Evolutionary conservation across 2,329 filamentous ascomycete genomes (phyloP).

Genomic region (Metarhizium anisopliae): DNA sequence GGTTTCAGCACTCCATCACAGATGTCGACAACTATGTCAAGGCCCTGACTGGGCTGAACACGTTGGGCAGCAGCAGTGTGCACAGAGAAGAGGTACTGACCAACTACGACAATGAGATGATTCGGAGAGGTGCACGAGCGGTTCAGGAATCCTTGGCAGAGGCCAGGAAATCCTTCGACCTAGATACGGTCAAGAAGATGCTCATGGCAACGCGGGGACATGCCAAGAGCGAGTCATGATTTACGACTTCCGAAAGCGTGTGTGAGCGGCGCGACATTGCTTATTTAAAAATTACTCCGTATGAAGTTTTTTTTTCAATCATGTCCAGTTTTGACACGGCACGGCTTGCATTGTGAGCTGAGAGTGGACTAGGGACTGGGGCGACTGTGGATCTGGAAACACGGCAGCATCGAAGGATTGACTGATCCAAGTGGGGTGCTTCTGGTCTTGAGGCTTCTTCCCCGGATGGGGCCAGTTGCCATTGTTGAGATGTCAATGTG

Average conservation of each 20-base stretch:
- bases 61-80: conserved; percentile 3
- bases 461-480: background rate
- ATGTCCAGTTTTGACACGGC: too few relatives aligned
- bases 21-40: conserved; percentile 30
- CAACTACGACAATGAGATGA: conserved; percentile 23
- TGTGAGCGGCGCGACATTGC: too few relatives aligned
- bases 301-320: too few relatives aligned
- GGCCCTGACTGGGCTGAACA: conserved; percentile 16
- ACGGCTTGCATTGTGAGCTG: too few relatives aligned
- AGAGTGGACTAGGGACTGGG: too few relatives aligned
- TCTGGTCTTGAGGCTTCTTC: background rate
- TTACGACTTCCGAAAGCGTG: too few relatives aligned
- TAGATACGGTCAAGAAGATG: conserved; percentile 20
- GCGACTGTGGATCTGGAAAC: too few relatives aligned
- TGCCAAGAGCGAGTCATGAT: conserved; percentile 7
- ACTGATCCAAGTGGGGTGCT: too few relatives aligned
- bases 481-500: background rate
- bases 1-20: conserved; percentile 32
- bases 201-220: conserved; percentile 22
- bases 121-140: conserved; percentile 23
- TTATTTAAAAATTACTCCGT: too few relatives aligned
- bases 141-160: conserved; percentile 25
- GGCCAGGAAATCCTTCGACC: conserved; percentile 20
- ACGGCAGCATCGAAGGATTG: too few relatives aligned
- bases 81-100: conserved; percentile 13